These are phyloP conservation scores for Pseudopithomyces chartarum DNA, from an alignment of 2,329 filamentous ascomycete species.

Conservation along the genomic window DNA sequence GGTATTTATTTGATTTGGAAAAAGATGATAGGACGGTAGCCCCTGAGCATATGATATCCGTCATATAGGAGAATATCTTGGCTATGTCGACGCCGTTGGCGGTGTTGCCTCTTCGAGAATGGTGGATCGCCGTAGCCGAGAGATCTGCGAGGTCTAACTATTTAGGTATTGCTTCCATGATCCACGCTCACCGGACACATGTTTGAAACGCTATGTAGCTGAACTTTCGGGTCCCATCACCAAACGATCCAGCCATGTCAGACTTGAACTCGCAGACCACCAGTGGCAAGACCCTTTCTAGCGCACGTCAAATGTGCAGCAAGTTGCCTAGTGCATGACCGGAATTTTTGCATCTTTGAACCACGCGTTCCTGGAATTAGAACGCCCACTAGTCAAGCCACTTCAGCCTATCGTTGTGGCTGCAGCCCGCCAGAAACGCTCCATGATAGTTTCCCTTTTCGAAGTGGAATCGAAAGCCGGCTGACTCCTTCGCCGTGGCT, in stretches of 20 bases:
- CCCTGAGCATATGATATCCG: not conserved
- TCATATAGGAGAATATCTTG: no score
- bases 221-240: not conserved
- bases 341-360: not conserved
- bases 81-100: no score
- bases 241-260: not conserved
- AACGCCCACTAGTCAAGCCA: not conserved
- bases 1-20: no score
- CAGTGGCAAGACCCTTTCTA: not conserved
- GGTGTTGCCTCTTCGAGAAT: not conserved
- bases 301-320: not conserved
- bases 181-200: not conserved
- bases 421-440: not conserved
- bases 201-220: not conserved
- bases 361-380: constrained; percentile 1
- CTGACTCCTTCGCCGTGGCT: no score
- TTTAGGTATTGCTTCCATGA: not conserved
- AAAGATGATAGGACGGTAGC: no score
- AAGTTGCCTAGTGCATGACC: not conserved
- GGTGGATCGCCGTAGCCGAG: not conserved
- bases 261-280: not conserved
- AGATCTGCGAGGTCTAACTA: not conserved
- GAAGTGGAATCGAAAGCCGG: not conserved
- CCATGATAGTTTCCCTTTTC: no score
- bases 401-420: not conserved